Evolutionary conservation across 441 rosid species (phyloP), one percentile per base, ranked within the genome.

Genomic region (Arabidopsis hybrid): DNA sequence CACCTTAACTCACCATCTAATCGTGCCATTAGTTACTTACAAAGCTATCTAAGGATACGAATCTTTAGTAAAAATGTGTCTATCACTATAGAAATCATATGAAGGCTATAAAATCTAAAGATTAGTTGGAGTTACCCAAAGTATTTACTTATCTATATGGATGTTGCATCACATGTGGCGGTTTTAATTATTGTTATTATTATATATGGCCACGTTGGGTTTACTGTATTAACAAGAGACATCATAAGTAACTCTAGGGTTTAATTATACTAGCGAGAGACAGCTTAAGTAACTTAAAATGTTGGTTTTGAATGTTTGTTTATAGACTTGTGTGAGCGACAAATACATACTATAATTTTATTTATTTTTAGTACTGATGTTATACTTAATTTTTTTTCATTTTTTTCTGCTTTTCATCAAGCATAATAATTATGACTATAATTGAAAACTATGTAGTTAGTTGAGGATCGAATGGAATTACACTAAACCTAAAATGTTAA

Each of bases 391-490:
- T 3, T 2, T 31, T 4, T 31, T 31, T 31, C 32, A 31, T 21
- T 31, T 31, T 31, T 4, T 31, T 31, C 6, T 31, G 32, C 32
- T 31, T 31, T 31, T 31, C 16, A 49, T 8, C 6, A 49, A 29
- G 16, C 53, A 49, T 49, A 11, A 16, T 16, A 49, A 49, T 49
- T 17, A 17, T 49, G 29, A 49, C 53, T 49, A 31, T 31, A 8
- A 3, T 49, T 49, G 73, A 31, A 62, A 74, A 60, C 62, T 17
- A 60, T n/a, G 4, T 45, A 53, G 40, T 35, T 53, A 53, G 65
- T 75, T 75, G 79, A 62, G 39, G 32, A 39, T 75, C 70, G 65
- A 62, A 49, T 69, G 70, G 79, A 75, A 69, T 12, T 62, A 45
- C 65, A 69, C 64, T 69, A 75, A 61, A 35, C 59, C 65, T 75